Percentiles rank a stretch among this genome's conserved stretches.
phyloP scores from a whole-genome alignment of 2,329 filamentous ascomycete species.

The Phoma herbarum region DNA sequence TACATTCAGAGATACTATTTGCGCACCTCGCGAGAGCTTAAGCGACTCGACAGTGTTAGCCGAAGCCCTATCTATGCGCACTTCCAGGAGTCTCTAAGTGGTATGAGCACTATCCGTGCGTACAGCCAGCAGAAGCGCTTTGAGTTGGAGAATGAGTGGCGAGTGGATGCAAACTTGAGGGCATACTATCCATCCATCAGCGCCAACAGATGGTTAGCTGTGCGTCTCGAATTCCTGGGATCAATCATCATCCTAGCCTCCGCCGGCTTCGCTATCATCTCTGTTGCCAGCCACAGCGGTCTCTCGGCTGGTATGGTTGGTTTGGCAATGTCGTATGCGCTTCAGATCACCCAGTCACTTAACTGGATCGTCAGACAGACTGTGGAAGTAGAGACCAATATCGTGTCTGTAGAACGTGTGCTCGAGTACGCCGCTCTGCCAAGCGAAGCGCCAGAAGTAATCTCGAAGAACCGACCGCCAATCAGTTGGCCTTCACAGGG shows the following conservation, averaged over 20 bases:
- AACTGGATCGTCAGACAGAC: conserved; percentile 99
- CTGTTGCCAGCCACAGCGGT: conserved; percentile 72
- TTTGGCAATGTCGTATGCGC: conserved; percentile 93
- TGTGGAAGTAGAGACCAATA: conserved; percentile 99
- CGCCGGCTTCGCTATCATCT: conserved; percentile 81
- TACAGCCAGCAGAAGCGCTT: conserved; percentile 91
- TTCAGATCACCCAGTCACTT: conserved; percentile 95
- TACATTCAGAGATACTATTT: conserved; percentile 98
- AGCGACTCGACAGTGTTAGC: conserved; percentile 93
- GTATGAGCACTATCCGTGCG: conserved; percentile 93
- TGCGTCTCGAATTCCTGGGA: conserved; percentile 94
- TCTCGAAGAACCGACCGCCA: conserved; percentile 84
- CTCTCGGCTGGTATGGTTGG: conserved; percentile 82
- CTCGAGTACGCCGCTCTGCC: conserved; percentile 93
- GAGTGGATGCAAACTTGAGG: conserved; percentile 90
- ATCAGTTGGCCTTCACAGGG: conserved; percentile 92
- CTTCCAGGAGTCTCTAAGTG: conserved; percentile 96
- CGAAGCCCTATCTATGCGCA: conserved; percentile 97
- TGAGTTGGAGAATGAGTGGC: conserved; percentile 94
- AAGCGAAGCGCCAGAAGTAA: conserved; percentile 92
- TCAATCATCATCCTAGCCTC: conserved; percentile 90
- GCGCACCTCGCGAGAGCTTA: conserved; percentile 93
- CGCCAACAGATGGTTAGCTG: conserved; percentile 87
- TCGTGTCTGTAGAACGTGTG: conserved; percentile 96
- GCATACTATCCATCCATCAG: conserved; percentile 97